Percentiles rank a stretch among this genome's conserved stretches.
phyloP scores from a whole-genome alignment of 1,139 yeast species.

The Nakaseomyces glabratus region DNA sequence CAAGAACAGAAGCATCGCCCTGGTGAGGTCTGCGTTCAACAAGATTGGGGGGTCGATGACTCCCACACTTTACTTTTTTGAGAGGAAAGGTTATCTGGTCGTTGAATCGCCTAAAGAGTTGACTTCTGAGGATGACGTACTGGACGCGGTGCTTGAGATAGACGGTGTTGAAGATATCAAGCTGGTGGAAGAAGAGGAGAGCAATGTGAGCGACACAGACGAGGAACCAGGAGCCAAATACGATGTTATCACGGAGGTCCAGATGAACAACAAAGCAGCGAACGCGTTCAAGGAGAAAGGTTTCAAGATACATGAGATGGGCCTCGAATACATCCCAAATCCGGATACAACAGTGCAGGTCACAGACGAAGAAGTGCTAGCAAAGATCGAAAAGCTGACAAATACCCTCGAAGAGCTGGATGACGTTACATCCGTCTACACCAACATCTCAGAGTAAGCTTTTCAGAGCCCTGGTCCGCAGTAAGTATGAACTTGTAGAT shows the following conservation, averaged over 20 bases:
- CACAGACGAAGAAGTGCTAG: conserved; percentile 43
- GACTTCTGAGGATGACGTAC: conserved; percentile 47
- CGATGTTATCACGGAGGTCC: conserved; percentile 49
- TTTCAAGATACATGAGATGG: conserved; percentile 59
- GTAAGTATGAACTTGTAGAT: too few species aligned
- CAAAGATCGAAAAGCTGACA: conserved; percentile 46
- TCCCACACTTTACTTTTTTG: conserved; percentile 71
- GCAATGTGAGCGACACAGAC: too few species aligned
- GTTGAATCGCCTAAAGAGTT: conserved; percentile 34
- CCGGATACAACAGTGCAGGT: conserved; percentile 50
- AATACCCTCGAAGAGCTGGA: conserved; percentile 45
- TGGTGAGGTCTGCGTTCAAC: conserved; percentile 66
- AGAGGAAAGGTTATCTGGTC: conserved; percentile 62
- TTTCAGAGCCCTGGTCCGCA: too few species aligned
- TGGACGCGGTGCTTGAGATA: conserved; percentile 65
- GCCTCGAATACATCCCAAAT: conserved; percentile 58
- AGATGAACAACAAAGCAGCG: conserved; percentile 54
- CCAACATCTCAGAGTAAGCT: conserved; percentile 47
- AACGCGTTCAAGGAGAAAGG: conserved; percentile 45
- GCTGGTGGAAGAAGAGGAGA: conserved; percentile 38
- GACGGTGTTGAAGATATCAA: conserved; percentile 80
- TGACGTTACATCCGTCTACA: conserved; percentile 42
- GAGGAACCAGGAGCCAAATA: conserved; percentile 20
- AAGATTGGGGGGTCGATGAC: conserved; percentile 64
- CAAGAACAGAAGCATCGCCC: conserved; percentile 70